Percentiles rank a stretch among this genome's conserved stretches.
These are phyloP conservation scores for Tilletia horrida DNA, from an alignment of 1,284 basidiomycete species.

Conservation along the genomic window DNA sequence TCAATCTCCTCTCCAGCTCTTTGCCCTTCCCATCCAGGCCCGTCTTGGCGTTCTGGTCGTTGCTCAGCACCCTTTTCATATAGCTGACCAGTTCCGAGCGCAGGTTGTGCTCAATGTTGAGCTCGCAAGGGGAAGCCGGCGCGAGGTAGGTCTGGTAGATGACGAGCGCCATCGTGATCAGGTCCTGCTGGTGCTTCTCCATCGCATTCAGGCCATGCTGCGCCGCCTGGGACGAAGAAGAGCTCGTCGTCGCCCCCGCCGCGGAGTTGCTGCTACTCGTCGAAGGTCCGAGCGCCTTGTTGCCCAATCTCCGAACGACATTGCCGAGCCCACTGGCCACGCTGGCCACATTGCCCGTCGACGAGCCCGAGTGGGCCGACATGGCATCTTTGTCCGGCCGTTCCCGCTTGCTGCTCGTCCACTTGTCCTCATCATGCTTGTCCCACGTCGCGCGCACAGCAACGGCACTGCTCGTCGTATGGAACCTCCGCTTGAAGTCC, in stretches of 20 bases:
- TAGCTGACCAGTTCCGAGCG: conserved; percentile 90
- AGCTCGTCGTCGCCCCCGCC: conserved; percentile 12
- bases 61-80: conserved; percentile 59
- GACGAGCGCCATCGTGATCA: conserved; percentile 88
- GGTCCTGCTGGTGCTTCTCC: conserved; percentile 92
- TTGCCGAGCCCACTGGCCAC: conserved; percentile 18
- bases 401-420: neutral
- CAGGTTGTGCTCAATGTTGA: conserved; percentile 96
- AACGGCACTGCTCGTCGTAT: conserved; percentile 85
- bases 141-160: conserved; percentile 95
- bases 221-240: neutral
- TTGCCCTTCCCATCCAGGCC: conserved; percentile 22
- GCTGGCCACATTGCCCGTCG: conserved; percentile 52
- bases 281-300: conserved; percentile 13
- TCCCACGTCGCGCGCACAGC: conserved; percentile 58
- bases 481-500: conserved; percentile 93
- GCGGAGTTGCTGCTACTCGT: neutral
- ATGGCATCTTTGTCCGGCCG: conserved; percentile 8
- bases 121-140: conserved; percentile 86
- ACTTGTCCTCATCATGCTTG: conserved; percentile 19
- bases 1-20: conserved; percentile 10
- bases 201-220: conserved; percentile 61
- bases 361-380: conserved; percentile 23
- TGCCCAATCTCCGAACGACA: conserved; percentile 4
- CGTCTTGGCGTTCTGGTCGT: conserved; percentile 21